Evolutionary conservation across 108 stramenopile species (phyloP).

Genomic region (Stephanodiscus minutulus): DNA sequence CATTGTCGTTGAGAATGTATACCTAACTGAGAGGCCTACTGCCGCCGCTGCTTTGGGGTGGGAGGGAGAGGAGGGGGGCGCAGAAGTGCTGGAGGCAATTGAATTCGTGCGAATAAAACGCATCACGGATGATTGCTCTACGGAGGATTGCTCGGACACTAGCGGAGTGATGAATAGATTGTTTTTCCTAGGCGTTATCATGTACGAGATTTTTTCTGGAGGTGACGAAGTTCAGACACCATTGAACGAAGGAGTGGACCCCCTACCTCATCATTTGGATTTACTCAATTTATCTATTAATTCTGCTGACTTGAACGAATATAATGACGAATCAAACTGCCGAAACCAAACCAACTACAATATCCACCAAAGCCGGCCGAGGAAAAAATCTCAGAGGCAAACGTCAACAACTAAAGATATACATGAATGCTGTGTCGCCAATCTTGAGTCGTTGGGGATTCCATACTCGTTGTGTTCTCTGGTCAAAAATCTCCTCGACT

Average conservation of each 20-base stretch:
- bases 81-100: neutral
- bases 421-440: neutral
- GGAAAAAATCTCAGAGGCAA: constrained; percentile 6
- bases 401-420: neutral
- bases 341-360: neutral
- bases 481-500: constrained; percentile 24
- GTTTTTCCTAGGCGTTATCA: constrained; percentile 16
- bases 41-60: neutral
- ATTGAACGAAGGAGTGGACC: neutral
- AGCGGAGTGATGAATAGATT: constrained; percentile 10
- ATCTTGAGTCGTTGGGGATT: constrained; percentile 12
- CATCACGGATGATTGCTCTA: neutral
- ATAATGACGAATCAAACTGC: neutral
- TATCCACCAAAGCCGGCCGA: neutral
- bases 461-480: constrained; percentile 12
- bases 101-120: neutral
- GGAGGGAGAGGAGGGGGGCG: neutral
- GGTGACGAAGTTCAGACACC: neutral
- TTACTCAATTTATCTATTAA: neutral
- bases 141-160: neutral
- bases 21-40: neutral
- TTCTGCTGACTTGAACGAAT: constrained; percentile 1
- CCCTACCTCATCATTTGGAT: neutral
- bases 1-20: constrained; percentile 15
- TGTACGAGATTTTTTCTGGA: constrained; percentile 12